Percentiles rank a stretch among this genome's conserved stretches.
Conservation (phyloP, 495 filamentous ascomycete genomes). For the Xylaria bambusicola region DNA sequence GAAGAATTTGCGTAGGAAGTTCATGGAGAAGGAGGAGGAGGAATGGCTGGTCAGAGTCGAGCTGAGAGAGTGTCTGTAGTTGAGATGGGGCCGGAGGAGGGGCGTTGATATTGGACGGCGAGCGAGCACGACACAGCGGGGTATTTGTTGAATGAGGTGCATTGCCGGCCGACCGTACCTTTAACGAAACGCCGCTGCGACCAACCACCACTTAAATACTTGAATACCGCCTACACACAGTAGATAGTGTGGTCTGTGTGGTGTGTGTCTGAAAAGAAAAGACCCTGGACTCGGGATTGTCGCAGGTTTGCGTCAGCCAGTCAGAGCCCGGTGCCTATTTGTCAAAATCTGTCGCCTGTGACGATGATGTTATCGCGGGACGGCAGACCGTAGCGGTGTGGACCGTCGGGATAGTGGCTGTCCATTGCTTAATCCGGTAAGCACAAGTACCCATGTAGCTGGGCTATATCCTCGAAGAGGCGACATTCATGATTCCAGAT, state of each 20-base stretch:
- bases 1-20: constrained; percentile 78
- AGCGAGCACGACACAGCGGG: constrained; percentile 14
- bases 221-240: too few species aligned
- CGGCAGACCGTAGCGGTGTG: background rate
- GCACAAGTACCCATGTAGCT: too few species aligned
- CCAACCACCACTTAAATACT: too few species aligned
- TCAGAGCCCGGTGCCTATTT: background rate
- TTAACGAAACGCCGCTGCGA: too few species aligned
- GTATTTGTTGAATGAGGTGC: constrained; percentile 22
- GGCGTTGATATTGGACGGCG: constrained; percentile 28
- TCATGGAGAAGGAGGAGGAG: constrained; percentile 60
- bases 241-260: too few species aligned
- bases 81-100: constrained; percentile 2
- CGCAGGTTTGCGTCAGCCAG: background rate
- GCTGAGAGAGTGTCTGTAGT: too few species aligned
- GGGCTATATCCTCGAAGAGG: too few species aligned
- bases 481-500: too few species aligned
- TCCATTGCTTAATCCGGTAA: too few species aligned
- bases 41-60: too few species aligned
- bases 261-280: background rate
- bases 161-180: background rate
- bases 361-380: background rate
- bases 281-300: background rate
- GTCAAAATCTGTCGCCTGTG: background rate
- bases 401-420: too few species aligned